These are phyloP conservation scores for Parathielavia appendiculata DNA, from an alignment of 495 filamentous ascomycete genomes.

Conservation along the genomic window DNA sequence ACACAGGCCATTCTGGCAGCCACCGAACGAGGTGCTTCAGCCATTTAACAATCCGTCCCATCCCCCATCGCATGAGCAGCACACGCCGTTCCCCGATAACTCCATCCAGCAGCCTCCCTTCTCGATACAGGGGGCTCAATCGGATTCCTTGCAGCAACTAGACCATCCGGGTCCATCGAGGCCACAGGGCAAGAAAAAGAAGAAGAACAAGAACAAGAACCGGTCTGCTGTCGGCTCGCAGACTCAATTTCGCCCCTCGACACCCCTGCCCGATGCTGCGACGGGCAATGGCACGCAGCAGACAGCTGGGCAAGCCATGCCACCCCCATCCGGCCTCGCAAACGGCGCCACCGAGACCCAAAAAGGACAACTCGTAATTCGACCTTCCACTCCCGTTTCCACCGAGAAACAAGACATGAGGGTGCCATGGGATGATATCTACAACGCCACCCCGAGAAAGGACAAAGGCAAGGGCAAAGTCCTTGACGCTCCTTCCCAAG, in stretches of 20 bases:
- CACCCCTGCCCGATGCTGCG: background rate
- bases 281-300: background rate
- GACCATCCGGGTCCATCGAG: background rate
- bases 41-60: background rate
- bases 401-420: background rate
- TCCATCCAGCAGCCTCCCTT: background rate
- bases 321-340: background rate
- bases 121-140: background rate
- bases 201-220: background rate
- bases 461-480: background rate
- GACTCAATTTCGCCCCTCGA: background rate
- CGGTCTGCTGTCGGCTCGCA: background rate
- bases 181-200: background rate
- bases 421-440: background rate
- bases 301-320: background rate
- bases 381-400: background rate
- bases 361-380: no score
- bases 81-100: no score
- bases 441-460: background rate
- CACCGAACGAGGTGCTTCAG: background rate
- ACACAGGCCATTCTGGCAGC: background rate
- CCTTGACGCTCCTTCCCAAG: background rate
- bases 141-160: background rate
- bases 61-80: background rate
- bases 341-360: background rate